Evolutionary conservation across 148 eudicot genomes (phyloP).

Genomic region (Polygonum aviculare): DNA sequence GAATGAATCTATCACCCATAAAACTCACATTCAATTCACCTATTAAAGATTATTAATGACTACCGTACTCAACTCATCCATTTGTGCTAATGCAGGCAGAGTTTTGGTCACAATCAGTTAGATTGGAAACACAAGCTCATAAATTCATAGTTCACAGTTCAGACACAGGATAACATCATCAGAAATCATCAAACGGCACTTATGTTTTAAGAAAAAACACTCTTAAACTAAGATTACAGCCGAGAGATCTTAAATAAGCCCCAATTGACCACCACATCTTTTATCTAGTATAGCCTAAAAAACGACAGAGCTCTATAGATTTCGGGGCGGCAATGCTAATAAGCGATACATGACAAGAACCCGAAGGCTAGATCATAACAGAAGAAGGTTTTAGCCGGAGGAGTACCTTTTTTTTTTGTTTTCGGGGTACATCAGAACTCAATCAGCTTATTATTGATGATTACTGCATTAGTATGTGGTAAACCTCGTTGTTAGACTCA

Average conservation of each 20-base stretch:
- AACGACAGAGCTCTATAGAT: background rate
- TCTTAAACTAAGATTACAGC: slow-evolving; percentile 1
- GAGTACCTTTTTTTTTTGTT: background rate
- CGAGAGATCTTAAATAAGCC: background rate
- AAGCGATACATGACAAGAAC: background rate
- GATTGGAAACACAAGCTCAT: background rate
- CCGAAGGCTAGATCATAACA: background rate
- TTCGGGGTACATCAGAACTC: background rate
- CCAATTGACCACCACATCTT: background rate
- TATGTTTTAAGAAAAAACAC: background rate
- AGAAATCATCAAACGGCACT: background rate
- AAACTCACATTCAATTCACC: no score
- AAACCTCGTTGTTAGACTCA: slow-evolving; percentile 55
- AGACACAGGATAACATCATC: background rate
- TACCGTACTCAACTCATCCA: no score
- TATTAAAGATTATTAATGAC: no score
- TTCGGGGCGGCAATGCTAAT: background rate
- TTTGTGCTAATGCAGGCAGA: no score
- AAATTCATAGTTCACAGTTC: background rate
- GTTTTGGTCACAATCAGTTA: no score
- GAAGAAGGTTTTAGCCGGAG: background rate
- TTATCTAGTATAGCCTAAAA: background rate
- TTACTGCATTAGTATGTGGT: slow-evolving; percentile 61
- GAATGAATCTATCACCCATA: no score
- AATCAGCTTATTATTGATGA: background rate